Base-by-base conservation (phyloP, 1,284 basidiomycete species). In the Coniophora puteana region DNA sequence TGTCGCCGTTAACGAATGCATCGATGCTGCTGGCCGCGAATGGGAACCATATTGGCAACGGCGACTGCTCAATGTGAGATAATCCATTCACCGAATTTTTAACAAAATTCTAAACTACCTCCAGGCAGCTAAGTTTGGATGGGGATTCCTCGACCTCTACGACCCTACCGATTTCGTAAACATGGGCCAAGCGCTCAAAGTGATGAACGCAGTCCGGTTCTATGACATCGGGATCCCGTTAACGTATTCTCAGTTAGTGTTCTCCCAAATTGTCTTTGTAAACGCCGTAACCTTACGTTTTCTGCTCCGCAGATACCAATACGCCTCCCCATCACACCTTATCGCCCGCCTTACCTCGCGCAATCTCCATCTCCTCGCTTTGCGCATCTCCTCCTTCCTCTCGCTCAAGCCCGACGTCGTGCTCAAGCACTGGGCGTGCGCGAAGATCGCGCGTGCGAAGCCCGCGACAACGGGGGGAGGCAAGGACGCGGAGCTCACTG, bases 221-320 rank as follows among this genome's bases (percentile, higher is more conserved):
- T 93, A 88, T 53, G 89, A 95, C 54, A 85, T 98, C 35, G 95
- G 93, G 0, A 88, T 99, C 35, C 94, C 95, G 0, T 75, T 98
- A 27, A 94, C 93, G 2, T 93, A 92, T 62, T 78, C 86, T 4
- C 87, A 97, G 90, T 94, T 57, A 47, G 78, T 56, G 13, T 27
- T 26, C 1, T 4, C 5, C 16, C 27, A 12, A 14, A 25, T 17
- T 32, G 22, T 36, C 12, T 35, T 23, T 35, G 30, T n/a, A 2
- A 24, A 40, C n/a, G 42, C 8, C 25, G 36, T 32, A 27, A 22
- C 36, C 16, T 17, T 38, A 27, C 13, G 32, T 13, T 34, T 7
- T 39, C 40, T 46, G 44, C 23, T 32, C 25, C 10, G 8, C 51
- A 93, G 89, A 68, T 92, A 90, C 55, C 78, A 78, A 41, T 75